These are phyloP conservation scores for Ramaria sp. DNA, from an alignment of 768 basidiomycete species.

Conservation along the genomic window DNA sequence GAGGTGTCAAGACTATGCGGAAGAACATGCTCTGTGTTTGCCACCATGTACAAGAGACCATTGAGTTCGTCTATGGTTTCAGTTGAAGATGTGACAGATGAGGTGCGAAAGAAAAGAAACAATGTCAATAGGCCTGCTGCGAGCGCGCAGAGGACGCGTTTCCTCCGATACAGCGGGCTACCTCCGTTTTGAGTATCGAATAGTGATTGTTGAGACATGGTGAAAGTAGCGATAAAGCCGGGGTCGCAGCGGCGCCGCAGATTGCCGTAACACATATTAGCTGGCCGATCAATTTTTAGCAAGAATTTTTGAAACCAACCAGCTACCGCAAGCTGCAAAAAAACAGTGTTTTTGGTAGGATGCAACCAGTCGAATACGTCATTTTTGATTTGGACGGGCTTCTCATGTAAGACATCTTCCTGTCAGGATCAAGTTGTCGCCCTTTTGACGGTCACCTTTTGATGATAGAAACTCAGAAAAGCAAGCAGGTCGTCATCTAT, in stretches of 20 bases:
- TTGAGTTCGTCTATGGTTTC: constrained; percentile 4
- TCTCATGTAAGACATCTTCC: constrained; percentile 10
- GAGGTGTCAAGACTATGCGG: constrained; percentile 28
- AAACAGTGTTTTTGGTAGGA: no score
- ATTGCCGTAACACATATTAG: background rate
- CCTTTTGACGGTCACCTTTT: background rate
- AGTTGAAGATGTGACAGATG: background rate
- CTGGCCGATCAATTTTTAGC: no score
- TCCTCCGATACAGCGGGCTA: background rate
- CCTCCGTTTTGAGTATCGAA: background rate
- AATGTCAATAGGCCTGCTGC: background rate
- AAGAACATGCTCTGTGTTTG: constrained; percentile 7
- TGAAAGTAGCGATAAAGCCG: no score
- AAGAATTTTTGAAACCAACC: no score
- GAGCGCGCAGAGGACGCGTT: background rate
- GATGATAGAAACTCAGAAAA: constrained; percentile 4
- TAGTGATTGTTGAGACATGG: background rate
- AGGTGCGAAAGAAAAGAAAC: background rate
- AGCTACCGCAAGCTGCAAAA: background rate
- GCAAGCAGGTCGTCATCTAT: background rate
- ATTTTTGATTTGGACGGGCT: constrained; percentile 68
- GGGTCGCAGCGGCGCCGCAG: background rate
- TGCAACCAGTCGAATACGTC: constrained; percentile 40
- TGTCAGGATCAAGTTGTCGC: background rate
- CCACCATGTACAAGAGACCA: constrained; percentile 11